Evolutionary conservation across 2,329 filamentous ascomycete genomes (phyloP).

Genomic region (Thielaviopsis punctulata): DNA sequence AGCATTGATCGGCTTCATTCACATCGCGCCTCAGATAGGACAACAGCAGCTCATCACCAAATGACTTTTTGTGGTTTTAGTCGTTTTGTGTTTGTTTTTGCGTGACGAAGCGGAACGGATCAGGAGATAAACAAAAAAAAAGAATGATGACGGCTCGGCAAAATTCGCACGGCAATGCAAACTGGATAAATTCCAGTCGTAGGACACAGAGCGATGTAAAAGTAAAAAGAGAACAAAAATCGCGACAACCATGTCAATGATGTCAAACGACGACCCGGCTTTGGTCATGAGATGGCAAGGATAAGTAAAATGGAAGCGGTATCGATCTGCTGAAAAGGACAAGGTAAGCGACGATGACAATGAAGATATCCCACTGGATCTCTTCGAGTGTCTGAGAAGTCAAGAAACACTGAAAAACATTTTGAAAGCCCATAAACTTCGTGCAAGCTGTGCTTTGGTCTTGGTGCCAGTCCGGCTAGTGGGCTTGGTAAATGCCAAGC

Average conservation of each 20-base stretch:
- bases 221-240: background rate
- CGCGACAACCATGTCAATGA: background rate
- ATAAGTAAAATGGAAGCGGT: background rate
- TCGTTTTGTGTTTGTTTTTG: background rate
- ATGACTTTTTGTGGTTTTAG: constrained; percentile 2
- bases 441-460: background rate
- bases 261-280: background rate
- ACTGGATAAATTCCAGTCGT: background rate
- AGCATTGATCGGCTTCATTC: background rate
- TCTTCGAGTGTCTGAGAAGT: background rate
- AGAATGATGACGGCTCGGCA: background rate
- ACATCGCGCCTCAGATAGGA: background rate
- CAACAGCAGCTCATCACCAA: background rate
- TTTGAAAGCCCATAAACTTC: background rate
- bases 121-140: background rate
- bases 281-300: background rate
- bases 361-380: constrained; percentile 1
- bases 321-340: constrained; percentile 4
- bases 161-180: background rate
- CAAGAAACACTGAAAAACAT: constrained; percentile 9
- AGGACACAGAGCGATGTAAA: background rate
- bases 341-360: background rate
- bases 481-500: background rate
- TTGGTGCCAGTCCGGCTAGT: background rate
- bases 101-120: background rate